Base-by-base conservation (phyloP, 148 eudicot genomes). In the Cornus kousa region DNA sequence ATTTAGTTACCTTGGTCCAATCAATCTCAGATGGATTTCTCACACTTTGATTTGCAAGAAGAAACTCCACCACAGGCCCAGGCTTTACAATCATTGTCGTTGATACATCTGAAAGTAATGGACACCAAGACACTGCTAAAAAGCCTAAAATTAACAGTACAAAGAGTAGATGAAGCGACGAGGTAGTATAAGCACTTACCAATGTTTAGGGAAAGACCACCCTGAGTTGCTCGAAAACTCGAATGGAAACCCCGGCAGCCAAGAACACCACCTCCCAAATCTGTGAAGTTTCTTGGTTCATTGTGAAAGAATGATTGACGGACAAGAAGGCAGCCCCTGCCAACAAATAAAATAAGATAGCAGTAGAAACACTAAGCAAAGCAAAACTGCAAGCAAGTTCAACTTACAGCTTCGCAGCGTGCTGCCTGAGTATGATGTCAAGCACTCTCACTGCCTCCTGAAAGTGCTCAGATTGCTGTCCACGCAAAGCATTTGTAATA, bases 281-380 rank as follows among this genome's bases (percentile, higher is more conserved):
- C 82, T 33, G 74, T 70, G 46, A 87, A 86, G 67, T 83, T 85
- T n/a, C 77, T 74, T 19, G 89, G 89, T 2, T 90, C 83, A 35
- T 90, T 81, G 22, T 83, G 84, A 67, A 90, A 90, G 81, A 88
- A 90, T 5, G 89, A 90, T 59, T 90, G 93, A 1, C 88, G 75
- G 9, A 90, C 93, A n/a, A 90, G 74, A 37, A 90, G 86, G 74
- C 93, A 88, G 9, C 91, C 91, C 67, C 93, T 90, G 83, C 77
- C 74, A 50, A 43, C 48, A 43, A 43, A 19, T 57, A 13, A 57
- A 16, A 13, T 57, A 57, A 19, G 62, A 13, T 14, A 57, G 62
- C 62, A 13, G 62, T 5, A 19, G 20, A 57, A 57, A 57, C 20
- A 57, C 20, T 4, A 7, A 57, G 19, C 62, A 57, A 57, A 57